Conservation (phyloP, 2,329 filamentous ascomycete species). For the Aspergillus sp. region DNA sequence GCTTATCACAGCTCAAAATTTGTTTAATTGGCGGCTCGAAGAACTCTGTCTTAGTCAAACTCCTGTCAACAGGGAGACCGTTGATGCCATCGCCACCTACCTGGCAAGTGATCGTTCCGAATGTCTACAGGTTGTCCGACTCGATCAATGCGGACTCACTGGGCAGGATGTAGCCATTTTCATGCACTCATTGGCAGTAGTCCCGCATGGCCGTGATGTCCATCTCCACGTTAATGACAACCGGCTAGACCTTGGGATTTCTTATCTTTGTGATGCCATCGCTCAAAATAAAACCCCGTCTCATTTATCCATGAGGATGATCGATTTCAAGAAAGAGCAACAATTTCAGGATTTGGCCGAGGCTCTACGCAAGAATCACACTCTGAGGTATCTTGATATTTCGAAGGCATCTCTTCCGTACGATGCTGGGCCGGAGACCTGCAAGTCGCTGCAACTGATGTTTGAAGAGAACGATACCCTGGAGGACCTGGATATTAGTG, state of each 20-base stretch:
- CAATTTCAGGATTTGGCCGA: conserved; percentile 64
- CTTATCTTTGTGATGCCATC: conserved; percentile 45
- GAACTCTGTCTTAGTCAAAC: conserved; percentile 66
- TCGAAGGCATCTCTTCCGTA: conserved; percentile 69
- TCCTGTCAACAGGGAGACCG: conserved; percentile 60
- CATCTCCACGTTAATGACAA: conserved; percentile 68
- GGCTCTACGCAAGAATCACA: conserved; percentile 62
- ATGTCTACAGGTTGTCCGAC: conserved; percentile 59
- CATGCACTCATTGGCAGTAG: conserved; percentile 61
- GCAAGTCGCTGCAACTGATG: conserved; percentile 61
- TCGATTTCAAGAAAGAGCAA: conserved; percentile 66
- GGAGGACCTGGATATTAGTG: conserved; percentile 68
- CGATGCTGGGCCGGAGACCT: conserved; percentile 67
- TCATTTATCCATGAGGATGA: conserved; percentile 65
- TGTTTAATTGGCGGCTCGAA: conserved; percentile 67
- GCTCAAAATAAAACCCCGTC: conserved; percentile 58
- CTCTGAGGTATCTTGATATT: conserved; percentile 65
- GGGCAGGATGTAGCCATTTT: conserved; percentile 65
- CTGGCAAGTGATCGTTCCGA: conserved; percentile 61
- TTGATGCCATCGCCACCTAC: conserved; percentile 66
- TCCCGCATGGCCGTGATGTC: conserved; percentile 55
- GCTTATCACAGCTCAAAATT: conserved; percentile 64
- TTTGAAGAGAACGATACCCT: conserved; percentile 68
- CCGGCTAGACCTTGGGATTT: conserved; percentile 45
- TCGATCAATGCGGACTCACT: conserved; percentile 67